Evolutionary conservation across 345 rosid genomes (phyloP).

Genomic region (Murraya koenigii): DNA sequence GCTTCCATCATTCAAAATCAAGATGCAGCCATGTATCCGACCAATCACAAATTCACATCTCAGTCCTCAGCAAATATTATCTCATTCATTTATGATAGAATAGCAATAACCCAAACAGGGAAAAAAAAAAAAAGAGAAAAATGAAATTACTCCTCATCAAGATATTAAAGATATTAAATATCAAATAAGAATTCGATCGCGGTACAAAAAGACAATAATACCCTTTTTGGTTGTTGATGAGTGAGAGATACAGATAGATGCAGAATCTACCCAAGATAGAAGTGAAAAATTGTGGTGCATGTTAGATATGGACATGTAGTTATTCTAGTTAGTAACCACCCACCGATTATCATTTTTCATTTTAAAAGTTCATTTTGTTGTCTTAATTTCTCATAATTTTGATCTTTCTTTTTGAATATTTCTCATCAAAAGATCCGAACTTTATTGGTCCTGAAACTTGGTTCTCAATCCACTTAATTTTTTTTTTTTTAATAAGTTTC

Average conservation of each 20-base stretch:
- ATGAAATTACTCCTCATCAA: too few relatives aligned
- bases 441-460: slow-evolving; percentile 1
- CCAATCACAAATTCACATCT: not conserved
- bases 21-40: not conserved
- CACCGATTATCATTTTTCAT: not conserved
- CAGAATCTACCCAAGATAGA: not conserved
- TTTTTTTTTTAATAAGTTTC: not conserved
- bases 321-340: not conserved
- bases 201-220: slow-evolving; percentile 15
- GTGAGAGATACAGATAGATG: not conserved
- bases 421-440: slow-evolving; percentile 13
- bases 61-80: not conserved
- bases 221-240: slow-evolving; percentile 14
- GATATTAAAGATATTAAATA: too few relatives aligned
- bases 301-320: not conserved
- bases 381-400: not conserved
- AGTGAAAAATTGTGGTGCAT: not conserved
- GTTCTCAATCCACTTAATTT: not conserved
- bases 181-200: not conserved
- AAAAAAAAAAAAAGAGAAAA: not conserved
- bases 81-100: not conserved
- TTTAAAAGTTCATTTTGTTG: not conserved
- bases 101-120: too few relatives aligned
- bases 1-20: not conserved
- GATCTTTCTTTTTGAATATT: not conserved